Base-by-base conservation (phyloP, 441 rosid species). In the Brassica hybrid region DNA sequence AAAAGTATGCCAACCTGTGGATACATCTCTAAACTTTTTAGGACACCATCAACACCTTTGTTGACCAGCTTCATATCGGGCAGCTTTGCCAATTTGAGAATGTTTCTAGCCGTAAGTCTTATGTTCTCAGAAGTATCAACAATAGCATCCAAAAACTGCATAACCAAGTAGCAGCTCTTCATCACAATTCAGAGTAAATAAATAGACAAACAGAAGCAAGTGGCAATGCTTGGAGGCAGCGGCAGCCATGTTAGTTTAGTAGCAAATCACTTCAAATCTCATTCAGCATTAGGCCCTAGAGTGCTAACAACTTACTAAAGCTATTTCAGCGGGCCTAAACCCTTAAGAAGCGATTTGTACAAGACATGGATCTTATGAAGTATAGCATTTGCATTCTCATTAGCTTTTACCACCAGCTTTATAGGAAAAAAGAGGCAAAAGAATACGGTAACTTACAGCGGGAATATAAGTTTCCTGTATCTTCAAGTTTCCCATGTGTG, bases 61-160 rank as follows among this genome's bases (percentile, higher is more conserved):
- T 84, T 84, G 82, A 91, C 88, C 72, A 89, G 82, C 80, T 86
- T 80, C 77, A 81, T 41, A 77, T 79, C 67, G 3, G 84, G 73
- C 30, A 89, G 85, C 85, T 90, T 91, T 72, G 73, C 84, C 59
- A 83, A 58, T 84, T 81, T 91, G 59, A 92, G 86, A 69, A 87
- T 84, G 73, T 84, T 88, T 79, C 98, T 89, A 61, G 88, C 84
- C 25, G 86, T 75, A 77, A 78, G 74, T 86, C 99, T 90, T 79
- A 96, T 79, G 66, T 69, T 41, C 60, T 79, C 83, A 78, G 78
- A 82, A 52, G 73, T 84, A 84, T 94, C 97, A 71, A 84, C 21
- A 65, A 96, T 77, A 65, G 88, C 80, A 64, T 92, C 89, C 73
- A 94, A 85, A 83, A 92, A 84, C 99, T 96, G 96, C 88, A 81